A percentile compares a stretch with the other conserved stretches of the same genome.
Evolutionary conservation across 2,329 filamentous ascomycete species (phyloP).

Genomic region (Penicillium palitans): DNA sequence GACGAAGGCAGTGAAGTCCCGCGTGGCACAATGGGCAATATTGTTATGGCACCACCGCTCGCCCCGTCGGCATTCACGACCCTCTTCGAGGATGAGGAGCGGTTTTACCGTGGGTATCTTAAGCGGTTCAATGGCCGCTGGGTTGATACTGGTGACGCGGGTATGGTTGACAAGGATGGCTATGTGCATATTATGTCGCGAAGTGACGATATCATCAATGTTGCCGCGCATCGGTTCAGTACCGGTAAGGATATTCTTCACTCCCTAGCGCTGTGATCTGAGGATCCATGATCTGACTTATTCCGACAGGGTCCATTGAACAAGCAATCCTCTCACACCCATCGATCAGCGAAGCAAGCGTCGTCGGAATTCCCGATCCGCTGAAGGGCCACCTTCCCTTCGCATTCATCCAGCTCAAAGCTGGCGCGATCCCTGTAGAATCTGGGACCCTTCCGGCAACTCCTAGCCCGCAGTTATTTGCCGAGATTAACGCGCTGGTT

Average conservation of each 20-base stretch:
- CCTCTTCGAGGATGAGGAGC: conserved; percentile 79
- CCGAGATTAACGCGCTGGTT: conserved; percentile 55
- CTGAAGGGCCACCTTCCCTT: conserved; percentile 92
- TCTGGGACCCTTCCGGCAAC: conserved; percentile 32
- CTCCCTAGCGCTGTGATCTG: neutral
- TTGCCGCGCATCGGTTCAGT: conserved; percentile 88
- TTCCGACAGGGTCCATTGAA: conserved; percentile 72
- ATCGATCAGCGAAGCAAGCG: conserved; percentile 76
- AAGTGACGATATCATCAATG: conserved; percentile 88
- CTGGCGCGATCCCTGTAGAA: conserved; percentile 39
- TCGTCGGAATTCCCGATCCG: conserved; percentile 80
- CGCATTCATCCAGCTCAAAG: conserved; percentile 70
- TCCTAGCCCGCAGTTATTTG: conserved; percentile 47
- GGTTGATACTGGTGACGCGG: conserved; percentile 90
- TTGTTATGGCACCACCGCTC: conserved; percentile 78
- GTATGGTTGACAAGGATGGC: conserved; percentile 75
- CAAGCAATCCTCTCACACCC: conserved; percentile 84
- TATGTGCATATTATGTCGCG: conserved; percentile 65
- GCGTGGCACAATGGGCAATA: conserved; percentile 82
- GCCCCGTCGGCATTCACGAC: conserved; percentile 84
- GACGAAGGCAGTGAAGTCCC: conserved; percentile 72
- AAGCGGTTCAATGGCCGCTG: conserved; percentile 78
- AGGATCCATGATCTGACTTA: neutral
- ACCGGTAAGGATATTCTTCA: conserved; percentile 60
- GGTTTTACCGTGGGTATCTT: conserved; percentile 83